phyloP scores from a whole-genome alignment of 495 filamentous ascomycete species.

The Hyaloscypha finlandica region DNA sequence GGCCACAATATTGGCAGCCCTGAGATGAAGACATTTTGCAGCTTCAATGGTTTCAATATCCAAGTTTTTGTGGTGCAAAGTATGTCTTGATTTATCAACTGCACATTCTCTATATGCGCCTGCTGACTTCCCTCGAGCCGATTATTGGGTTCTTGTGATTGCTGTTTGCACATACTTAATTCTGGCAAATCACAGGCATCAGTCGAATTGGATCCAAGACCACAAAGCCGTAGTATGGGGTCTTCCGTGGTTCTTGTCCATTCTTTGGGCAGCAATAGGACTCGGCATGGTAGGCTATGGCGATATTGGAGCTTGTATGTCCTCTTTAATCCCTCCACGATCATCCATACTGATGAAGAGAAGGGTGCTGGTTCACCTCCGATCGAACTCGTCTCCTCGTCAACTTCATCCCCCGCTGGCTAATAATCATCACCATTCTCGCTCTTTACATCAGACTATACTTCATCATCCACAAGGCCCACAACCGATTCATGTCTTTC shows the following conservation, averaged over 20 bases:
- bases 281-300: slow-evolving; percentile 42
- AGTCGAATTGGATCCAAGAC: slow-evolving; percentile 41
- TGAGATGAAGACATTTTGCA: slow-evolving; percentile 39
- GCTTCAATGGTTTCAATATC: slow-evolving; percentile 47
- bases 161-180: slow-evolving; percentile 46
- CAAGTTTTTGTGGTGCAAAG: slow-evolving; percentile 49
- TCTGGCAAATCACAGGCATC: slow-evolving; percentile 40
- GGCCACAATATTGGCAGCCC: slow-evolving; percentile 39
- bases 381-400: slow-evolving; percentile 42
- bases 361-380: slow-evolving; percentile 48
- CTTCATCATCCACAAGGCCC: slow-evolving; percentile 43
- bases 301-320: slow-evolving; percentile 43
- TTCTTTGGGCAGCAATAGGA: slow-evolving; percentile 40
- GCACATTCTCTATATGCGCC: background rate
- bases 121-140: slow-evolving; percentile 30
- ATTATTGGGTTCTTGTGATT: slow-evolving; percentile 49
- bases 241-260: slow-evolving; percentile 42
- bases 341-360: background rate
- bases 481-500: slow-evolving; percentile 40
- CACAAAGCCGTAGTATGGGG: slow-evolving; percentile 38
- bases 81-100: slow-evolving; percentile 18
- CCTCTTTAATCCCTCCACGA: background rate
- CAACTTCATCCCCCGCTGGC: slow-evolving; percentile 46
- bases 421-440: slow-evolving; percentile 43
- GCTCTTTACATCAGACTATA: slow-evolving; percentile 43